Conservation (phyloP, 2,329 filamentous ascomycete genomes). For the Cercospora sp. region DNA sequence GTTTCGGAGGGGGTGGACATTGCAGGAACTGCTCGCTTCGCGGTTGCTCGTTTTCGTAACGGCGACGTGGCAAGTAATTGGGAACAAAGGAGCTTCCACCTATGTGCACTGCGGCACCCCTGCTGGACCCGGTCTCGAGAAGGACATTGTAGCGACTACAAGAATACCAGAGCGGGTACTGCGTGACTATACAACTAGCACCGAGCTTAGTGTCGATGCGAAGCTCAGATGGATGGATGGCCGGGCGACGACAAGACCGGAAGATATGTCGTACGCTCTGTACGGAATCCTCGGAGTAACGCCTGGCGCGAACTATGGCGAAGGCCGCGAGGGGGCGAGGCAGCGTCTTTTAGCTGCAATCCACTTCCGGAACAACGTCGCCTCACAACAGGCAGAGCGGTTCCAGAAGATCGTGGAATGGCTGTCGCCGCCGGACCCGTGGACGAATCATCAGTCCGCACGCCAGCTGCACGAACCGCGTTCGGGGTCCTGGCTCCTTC, state of each 20-base stretch:
- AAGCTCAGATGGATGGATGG: slow-evolving; percentile 28
- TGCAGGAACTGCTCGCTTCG: slow-evolving; percentile 20
- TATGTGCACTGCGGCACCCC: background rate
- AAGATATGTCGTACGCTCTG: slow-evolving; percentile 27
- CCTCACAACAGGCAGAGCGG: slow-evolving; percentile 15
- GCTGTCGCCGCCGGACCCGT: slow-evolving; percentile 29
- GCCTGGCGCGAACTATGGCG: slow-evolving; percentile 23
- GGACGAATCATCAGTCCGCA: slow-evolving; percentile 19
- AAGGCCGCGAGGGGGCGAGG: slow-evolving; percentile 20
- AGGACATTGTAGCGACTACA: slow-evolving; percentile 15
- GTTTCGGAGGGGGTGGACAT: slow-evolving; percentile 24
- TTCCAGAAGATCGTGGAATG: slow-evolving; percentile 22
- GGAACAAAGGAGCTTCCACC: slow-evolving; percentile 19
- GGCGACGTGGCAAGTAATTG: slow-evolving; percentile 26
- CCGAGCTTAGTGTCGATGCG: slow-evolving; percentile 10
- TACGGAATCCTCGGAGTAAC: slow-evolving; percentile 26
- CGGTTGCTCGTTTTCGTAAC: slow-evolving; percentile 23
- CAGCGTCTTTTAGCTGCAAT: slow-evolving; percentile 18
- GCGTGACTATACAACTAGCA: slow-evolving; percentile 17
- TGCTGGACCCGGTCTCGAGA: slow-evolving; percentile 14
- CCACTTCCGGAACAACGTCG: slow-evolving; percentile 11
- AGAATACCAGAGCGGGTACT: slow-evolving; percentile 18
- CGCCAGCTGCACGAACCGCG: too few species aligned
- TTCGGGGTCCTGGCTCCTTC: too few species aligned
- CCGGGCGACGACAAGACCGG: slow-evolving; percentile 17